A percentile compares a stretch with the other conserved stretches of the same genome.
Evolutionary conservation across 768 basidiomycete genomes (phyloP).

Genomic region (Lentinus tigrinus): DNA sequence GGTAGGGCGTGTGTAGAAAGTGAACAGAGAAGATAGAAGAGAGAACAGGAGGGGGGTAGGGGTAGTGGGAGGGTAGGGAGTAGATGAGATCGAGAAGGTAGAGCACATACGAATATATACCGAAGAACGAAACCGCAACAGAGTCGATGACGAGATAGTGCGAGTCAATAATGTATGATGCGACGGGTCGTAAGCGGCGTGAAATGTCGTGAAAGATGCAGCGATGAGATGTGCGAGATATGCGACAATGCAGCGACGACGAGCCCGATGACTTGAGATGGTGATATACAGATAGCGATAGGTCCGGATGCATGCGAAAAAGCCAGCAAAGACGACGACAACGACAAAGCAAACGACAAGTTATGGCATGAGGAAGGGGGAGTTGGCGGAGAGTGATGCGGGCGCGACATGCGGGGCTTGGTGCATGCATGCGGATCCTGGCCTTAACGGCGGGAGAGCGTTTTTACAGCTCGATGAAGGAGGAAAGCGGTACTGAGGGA

Average conservation of each 20-base stretch:
- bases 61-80: background rate
- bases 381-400: background rate
- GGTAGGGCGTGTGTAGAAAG: background rate
- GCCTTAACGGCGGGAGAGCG: background rate
- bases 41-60: background rate
- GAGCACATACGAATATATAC: constrained; percentile 1
- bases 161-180: constrained; percentile 2
- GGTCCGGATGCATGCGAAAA: background rate
- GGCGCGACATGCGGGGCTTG: background rate
- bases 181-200: background rate
- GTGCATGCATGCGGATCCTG: background rate
- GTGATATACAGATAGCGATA: background rate
- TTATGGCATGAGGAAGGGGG: background rate
- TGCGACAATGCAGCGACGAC: background rate
- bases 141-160: background rate
- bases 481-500: background rate
- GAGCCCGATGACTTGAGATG: background rate
- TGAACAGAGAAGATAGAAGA: background rate
- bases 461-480: background rate
- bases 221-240: background rate
- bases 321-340: background rate
- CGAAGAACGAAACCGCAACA: background rate
- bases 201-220: background rate
- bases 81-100: background rate
- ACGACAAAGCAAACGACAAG: background rate